Conservation (phyloP, 371 early-diverging fungal species). For the Synchytrium microbalum region DNA sequence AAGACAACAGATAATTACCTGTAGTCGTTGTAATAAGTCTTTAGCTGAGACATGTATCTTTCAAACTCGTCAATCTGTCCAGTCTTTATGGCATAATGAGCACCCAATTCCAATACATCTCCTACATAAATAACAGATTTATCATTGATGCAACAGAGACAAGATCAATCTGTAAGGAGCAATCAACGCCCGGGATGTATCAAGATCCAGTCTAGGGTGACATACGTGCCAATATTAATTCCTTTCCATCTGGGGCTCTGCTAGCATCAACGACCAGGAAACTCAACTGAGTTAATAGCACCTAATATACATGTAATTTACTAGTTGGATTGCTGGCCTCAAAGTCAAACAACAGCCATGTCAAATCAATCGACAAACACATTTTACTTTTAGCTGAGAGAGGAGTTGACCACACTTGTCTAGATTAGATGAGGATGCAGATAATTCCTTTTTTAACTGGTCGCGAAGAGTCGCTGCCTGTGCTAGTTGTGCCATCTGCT, state of each 20-base stretch:
- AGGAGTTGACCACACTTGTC: conserved; percentile 62
- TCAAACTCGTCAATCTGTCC: conserved; percentile 67
- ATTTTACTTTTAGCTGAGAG: conserved; percentile 68
- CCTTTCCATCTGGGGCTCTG: conserved; percentile 50
- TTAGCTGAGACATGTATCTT: conserved; percentile 88
- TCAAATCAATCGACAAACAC: not conserved
- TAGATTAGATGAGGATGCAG: conserved; percentile 60
- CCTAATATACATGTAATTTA: conserved; percentile 32
- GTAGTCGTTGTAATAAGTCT: conserved; percentile 79
- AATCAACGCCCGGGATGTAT: no score
- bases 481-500: not conserved
- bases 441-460: conserved; percentile 51
- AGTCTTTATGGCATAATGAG: conserved; percentile 72
- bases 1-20: conserved; percentile 37
- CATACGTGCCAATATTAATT: conserved; percentile 64
- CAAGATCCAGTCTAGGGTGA: conserved; percentile 5
- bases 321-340: no score
- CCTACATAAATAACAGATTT: conserved; percentile 75
- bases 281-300: conserved; percentile 64
- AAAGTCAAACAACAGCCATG: no score
- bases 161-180: no score
- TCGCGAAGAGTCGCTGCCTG: conserved; percentile 23
- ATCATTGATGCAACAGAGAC: no score
- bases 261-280: conserved; percentile 47
- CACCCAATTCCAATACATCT: conserved; percentile 86